These are phyloP conservation scores for Symbiodinium natans DNA, from an alignment of 73 alveolate species.

Conservation along the genomic window DNA sequence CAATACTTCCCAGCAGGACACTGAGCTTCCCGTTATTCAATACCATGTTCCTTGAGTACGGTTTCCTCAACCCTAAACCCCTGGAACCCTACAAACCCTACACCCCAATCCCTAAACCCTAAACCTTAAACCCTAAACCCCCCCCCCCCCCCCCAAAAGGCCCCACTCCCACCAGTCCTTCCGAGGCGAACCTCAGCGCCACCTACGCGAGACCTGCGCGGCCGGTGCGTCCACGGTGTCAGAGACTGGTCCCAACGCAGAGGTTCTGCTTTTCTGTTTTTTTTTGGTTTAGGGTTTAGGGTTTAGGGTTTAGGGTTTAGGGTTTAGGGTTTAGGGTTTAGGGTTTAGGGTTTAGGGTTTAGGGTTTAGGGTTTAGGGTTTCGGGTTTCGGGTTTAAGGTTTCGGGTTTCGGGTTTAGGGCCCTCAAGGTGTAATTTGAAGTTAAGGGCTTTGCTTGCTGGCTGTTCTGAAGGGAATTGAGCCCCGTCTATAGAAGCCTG, in stretches of 20 bases:
- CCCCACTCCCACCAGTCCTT: not conserved
- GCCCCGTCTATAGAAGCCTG: too few relatives aligned
- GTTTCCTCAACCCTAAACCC: not conserved
- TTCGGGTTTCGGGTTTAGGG: too few relatives aligned
- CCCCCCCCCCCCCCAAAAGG: not conserved
- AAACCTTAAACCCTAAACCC: not conserved
- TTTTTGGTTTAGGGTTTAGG: not conserved
- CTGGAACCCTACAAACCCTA: not conserved
- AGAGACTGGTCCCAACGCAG: not conserved
- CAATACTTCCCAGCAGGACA: not conserved
- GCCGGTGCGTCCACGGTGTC: not conserved
- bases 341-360: not conserved
- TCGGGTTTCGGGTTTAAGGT: too few relatives aligned
- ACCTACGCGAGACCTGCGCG: not conserved
- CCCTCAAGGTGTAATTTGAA: too few relatives aligned
- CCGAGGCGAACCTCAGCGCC: too few relatives aligned
- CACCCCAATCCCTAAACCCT: not conserved
- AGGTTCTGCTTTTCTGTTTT: too few relatives aligned
- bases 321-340: too few relatives aligned
- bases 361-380: not conserved
- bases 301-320: not conserved
- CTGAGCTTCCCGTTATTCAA: not conserved
- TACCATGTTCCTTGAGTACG: not conserved
- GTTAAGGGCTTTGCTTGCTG: too few relatives aligned
- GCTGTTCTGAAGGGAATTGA: too few relatives aligned